A percentile compares a stretch with the other conserved stretches of the same genome.
Evolutionary conservation across 2,329 filamentous ascomycete species (phyloP).

Genomic region (Ophiostoma pallidulum): DNA sequence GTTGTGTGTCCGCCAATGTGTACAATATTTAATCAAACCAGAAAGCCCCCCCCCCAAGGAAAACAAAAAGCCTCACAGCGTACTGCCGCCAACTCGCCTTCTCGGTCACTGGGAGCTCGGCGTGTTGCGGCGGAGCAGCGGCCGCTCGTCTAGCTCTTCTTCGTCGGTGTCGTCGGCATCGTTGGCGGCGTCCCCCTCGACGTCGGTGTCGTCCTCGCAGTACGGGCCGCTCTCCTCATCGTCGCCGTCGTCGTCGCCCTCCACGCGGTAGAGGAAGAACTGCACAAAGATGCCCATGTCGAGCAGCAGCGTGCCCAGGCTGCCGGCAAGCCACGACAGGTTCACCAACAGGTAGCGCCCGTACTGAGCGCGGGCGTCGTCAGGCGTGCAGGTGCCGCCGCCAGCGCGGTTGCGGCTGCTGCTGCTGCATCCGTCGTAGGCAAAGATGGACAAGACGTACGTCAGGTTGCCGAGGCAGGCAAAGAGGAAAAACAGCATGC

Average conservation of each 20-base stretch:
- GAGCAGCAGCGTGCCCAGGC: conserved; percentile 74
- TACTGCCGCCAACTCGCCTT: background rate
- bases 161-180: conserved; percentile 6
- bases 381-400: conserved; percentile 45
- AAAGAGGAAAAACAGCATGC: conserved; percentile 91
- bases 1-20: no score
- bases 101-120: conserved; percentile 13
- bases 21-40: background rate
- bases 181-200: conserved; percentile 17
- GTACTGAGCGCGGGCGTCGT: conserved; percentile 61
- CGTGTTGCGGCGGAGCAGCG: conserved; percentile 26
- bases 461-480: conserved; percentile 92
- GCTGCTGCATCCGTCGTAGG: conserved; percentile 51
- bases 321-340: conserved; percentile 81
- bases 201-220: conserved; percentile 18
- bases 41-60: no score
- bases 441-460: conserved; percentile 85
- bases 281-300: conserved; percentile 84
- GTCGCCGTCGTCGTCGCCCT: conserved; percentile 15
- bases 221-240: conserved; percentile 16
- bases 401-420: no score
- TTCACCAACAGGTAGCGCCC: conserved; percentile 80
- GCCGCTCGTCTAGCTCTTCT: conserved; percentile 29
- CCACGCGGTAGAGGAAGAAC: conserved; percentile 71
- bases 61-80: background rate